phyloP scores from a whole-genome alignment of 352 stramenopile species.

The Aphanomyces astaci region DNA sequence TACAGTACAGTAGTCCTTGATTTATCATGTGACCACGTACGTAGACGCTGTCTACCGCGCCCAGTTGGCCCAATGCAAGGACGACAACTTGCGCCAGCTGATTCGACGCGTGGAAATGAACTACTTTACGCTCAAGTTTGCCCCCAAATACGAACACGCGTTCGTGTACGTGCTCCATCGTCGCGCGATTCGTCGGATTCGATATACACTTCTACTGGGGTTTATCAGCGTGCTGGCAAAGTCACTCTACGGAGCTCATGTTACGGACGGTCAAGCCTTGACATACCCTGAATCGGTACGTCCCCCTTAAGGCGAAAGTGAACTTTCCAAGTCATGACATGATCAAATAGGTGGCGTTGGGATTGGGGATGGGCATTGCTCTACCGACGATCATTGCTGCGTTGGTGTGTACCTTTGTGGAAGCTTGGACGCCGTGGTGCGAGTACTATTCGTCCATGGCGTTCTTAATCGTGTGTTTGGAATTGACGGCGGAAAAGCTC shows the following conservation, averaged over 20 bases:
- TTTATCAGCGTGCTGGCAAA: slow-evolving; percentile 32
- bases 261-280: not conserved
- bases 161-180: slow-evolving; percentile 31
- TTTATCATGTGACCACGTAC: not conserved
- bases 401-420: slow-evolving; percentile 26
- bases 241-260: slow-evolving; percentile 16
- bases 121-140: slow-evolving; percentile 35
- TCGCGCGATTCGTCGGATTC: slow-evolving; percentile 31
- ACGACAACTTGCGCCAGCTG: slow-evolving; percentile 31
- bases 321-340: too few relatives aligned
- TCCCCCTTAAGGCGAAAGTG: not conserved
- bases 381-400: slow-evolving; percentile 24
- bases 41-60: not conserved
- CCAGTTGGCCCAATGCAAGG: not conserved
- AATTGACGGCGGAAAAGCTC: slow-evolving; percentile 35
- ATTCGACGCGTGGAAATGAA: slow-evolving; percentile 34
- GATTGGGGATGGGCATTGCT: slow-evolving; percentile 26
- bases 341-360: slow-evolving; percentile 21
- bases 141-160: slow-evolving; percentile 27
- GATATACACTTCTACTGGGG: slow-evolving; percentile 31
- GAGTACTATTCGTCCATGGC: slow-evolving; percentile 32
- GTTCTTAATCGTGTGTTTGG: slow-evolving; percentile 29
- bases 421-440: slow-evolving; percentile 28
- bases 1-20: not conserved
- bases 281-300: not conserved